Percentiles rank a stretch among this genome's conserved stretches.
These are phyloP conservation scores for Nicotiana paniculata DNA, from an alignment of 257 asterid species.

Conservation along the genomic window DNA sequence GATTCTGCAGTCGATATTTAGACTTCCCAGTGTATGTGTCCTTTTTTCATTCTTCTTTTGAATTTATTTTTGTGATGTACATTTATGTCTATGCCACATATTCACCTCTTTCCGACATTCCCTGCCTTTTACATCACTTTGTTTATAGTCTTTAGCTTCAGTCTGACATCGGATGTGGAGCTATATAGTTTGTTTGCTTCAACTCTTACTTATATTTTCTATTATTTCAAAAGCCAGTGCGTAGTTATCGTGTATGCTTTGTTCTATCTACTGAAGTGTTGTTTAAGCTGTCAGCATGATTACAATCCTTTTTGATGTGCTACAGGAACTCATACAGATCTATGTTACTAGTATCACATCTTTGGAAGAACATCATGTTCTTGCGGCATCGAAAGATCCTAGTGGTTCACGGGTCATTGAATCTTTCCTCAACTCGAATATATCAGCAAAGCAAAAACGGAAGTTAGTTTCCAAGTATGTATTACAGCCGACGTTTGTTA, in stretches of 20 bases:
- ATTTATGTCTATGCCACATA: background rate
- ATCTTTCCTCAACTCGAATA: slow-evolving; percentile 72
- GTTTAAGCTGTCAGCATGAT: background rate
- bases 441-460: slow-evolving; percentile 67
- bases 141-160: background rate
- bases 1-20: slow-evolving; percentile 78
- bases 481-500: slow-evolving; percentile 1
- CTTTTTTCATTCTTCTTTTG: slow-evolving; percentile 8
- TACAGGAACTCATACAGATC: slow-evolving; percentile 59
- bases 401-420: slow-evolving; percentile 88
- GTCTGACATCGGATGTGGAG: background rate
- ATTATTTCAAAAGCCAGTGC: background rate
- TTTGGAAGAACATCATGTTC: slow-evolving; percentile 56
- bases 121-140: background rate
- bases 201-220: background rate
- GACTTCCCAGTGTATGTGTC: slow-evolving; percentile 61
- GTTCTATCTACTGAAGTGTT: background rate
- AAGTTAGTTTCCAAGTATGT: slow-evolving; percentile 70
- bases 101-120: background rate
- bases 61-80: background rate
- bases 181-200: slow-evolving; percentile 4
- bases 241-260: background rate
- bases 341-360: slow-evolving; percentile 64
- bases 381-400: slow-evolving; percentile 64
- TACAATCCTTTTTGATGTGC: background rate